Percentiles rank a stretch among this genome's conserved stretches.
Evolutionary conservation across 768 basidiomycete genomes (phyloP).

Genomic region (Baorangia bicolor): DNA sequence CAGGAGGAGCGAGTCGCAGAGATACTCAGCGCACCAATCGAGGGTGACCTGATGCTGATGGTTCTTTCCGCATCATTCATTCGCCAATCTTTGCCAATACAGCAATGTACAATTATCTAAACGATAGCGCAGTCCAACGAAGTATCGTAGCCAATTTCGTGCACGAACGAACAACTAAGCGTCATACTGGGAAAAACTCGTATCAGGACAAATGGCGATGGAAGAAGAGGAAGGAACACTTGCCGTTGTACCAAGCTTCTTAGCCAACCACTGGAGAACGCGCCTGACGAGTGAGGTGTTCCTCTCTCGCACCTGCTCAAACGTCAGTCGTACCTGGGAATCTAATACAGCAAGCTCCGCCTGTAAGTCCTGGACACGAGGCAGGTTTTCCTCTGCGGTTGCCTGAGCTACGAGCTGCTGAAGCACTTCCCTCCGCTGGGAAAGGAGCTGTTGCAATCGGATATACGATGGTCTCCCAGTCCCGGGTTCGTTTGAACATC

Average conservation of each 20-base stretch:
- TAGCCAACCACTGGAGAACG: conserved; percentile 6
- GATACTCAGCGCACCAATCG: neutral
- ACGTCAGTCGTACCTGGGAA: neutral
- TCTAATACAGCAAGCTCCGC: conserved; percentile 1
- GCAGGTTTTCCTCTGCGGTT: neutral
- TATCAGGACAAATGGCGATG: neutral
- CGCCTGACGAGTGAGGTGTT: neutral
- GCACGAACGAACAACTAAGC: neutral
- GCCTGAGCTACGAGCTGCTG: neutral
- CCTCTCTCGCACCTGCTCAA: conserved; percentile 2
- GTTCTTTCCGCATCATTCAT: too few relatives aligned
- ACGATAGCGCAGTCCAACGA: neutral
- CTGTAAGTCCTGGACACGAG: neutral
- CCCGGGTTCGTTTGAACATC: neutral
- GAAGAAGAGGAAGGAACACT: neutral
- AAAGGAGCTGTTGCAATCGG: neutral
- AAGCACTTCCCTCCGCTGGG: neutral
- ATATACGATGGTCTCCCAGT: neutral
- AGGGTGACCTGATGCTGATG: neutral
- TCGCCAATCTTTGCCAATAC: neutral
- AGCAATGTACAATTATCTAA: neutral
- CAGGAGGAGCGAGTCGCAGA: too few relatives aligned
- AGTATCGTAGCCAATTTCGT: neutral
- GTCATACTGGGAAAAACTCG: neutral
- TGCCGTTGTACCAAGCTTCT: neutral